These are phyloP conservation scores for Rhodosporidiobolus odoratus DNA, from an alignment of 768 basidiomycete genomes.

Conservation along the genomic window DNA sequence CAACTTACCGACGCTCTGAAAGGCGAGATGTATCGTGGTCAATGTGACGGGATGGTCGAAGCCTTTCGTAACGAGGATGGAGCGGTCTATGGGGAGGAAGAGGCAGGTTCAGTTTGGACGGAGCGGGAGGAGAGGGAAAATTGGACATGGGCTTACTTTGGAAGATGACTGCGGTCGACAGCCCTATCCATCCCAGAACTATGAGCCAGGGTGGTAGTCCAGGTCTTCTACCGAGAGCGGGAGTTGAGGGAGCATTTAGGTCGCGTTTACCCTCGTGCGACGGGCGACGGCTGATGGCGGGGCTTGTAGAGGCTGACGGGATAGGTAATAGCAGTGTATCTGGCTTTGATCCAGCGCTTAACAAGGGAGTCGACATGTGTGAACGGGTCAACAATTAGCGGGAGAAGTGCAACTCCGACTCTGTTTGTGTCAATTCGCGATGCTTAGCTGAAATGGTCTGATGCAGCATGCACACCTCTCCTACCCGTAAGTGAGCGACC, in stretches of 20 bases:
- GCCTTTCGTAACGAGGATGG: conserved; percentile 52
- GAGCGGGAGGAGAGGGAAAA: neutral
- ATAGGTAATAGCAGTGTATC: too few species aligned
- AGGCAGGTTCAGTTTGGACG: neutral
- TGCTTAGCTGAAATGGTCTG: too few species aligned
- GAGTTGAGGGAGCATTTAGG: neutral
- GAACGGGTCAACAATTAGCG: neutral
- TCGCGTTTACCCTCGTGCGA: neutral
- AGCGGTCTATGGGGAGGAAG: neutral
- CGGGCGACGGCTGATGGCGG: neutral
- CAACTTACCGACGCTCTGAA: conserved; percentile 52
- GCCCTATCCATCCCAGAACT: conserved; percentile 19
- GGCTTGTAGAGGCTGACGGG: neutral
- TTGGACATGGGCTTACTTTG: neutral
- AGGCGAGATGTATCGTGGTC: conserved; percentile 30
- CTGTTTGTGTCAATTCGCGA: too few species aligned
- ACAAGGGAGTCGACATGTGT: neutral
- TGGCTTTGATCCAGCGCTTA: too few species aligned
- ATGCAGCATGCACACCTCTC: too few species aligned
- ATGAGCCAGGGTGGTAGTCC: neutral
- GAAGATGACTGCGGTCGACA: conserved; percentile 17
- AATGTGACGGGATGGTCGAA: conserved; percentile 84
- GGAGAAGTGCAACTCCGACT: neutral
- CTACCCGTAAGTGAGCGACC: too few species aligned
- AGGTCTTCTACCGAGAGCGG: neutral